Conservation (phyloP, 768 basidiomycete species). For the Podaxis pistillaris region DNA sequence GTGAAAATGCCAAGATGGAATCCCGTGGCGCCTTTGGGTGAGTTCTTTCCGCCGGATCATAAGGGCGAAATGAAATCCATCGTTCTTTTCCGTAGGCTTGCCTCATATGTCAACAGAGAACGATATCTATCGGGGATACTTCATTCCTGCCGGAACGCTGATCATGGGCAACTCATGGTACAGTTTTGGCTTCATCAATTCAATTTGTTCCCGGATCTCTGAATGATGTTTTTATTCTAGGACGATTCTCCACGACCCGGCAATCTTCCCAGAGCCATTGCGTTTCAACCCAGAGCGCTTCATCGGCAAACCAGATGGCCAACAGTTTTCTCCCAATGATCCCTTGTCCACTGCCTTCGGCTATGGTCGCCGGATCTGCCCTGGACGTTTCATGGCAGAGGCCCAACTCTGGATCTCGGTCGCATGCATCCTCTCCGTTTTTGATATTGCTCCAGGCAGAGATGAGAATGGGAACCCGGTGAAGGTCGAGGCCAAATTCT, state of each 20-base stretch:
- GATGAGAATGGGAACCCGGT: slow-evolving; percentile 34
- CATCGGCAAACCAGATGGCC: slow-evolving; percentile 24
- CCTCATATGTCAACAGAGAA: slow-evolving; percentile 39
- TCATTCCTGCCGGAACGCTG: slow-evolving; percentile 44
- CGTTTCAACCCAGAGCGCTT: slow-evolving; percentile 52
- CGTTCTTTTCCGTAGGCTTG: slow-evolving; percentile 21
- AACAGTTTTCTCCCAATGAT: slow-evolving; percentile 31
- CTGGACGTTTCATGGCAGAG: slow-evolving; percentile 45
- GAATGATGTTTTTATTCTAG: slow-evolving; percentile 24
- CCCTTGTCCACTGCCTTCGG: slow-evolving; percentile 39
- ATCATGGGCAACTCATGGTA: slow-evolving; percentile 44
- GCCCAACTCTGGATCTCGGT: slow-evolving; percentile 45
- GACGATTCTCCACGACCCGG: slow-evolving; percentile 50
- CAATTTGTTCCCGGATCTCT: background rate
- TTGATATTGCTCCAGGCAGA: slow-evolving; percentile 35
- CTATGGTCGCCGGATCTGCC: slow-evolving; percentile 45
- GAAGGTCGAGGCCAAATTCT: slow-evolving; percentile 32
- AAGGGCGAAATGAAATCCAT: background rate
- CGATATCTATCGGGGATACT: slow-evolving; percentile 41
- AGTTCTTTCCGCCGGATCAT: background rate
- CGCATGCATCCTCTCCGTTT: slow-evolving; percentile 40
- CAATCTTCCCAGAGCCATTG: slow-evolving; percentile 42
- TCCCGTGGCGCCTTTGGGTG: slow-evolving; percentile 31
- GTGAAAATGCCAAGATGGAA: slow-evolving; percentile 23
- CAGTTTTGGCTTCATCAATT: background rate